Base-by-base conservation (phyloP, 371 early-diverging fungal species). In the Mortierella sp. region DNA sequence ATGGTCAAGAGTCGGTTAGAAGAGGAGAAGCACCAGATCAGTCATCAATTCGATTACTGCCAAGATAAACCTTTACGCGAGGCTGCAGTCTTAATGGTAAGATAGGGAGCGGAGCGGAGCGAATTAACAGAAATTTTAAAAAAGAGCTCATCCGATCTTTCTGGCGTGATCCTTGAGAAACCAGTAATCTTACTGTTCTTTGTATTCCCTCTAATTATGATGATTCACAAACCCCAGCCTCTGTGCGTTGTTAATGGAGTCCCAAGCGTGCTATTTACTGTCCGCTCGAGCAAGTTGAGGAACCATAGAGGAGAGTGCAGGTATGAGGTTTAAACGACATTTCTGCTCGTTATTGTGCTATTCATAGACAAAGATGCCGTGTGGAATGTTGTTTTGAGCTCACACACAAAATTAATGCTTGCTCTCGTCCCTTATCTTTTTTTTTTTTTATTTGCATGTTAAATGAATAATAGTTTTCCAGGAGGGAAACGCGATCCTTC, bases 251-350 rank as follows among this genome's bases (percentile, higher is more conserved):
- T 89, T 6, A 70, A 92, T 32, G 90, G 87, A 11, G 80, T 88
- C 51, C 91, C 93, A 1, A 90, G 92, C 65, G 86, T 97, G 16
- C 73, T 97, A 30, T 95, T 97, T 75, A 96, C 96, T 11, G 88
- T 96, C 11, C 89, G 97, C 39, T 90, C 91, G 66, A 78, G 78
- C 20, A 86, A 86, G 47, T 83, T 97, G 83, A 84, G 93, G 40
- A 85, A 89, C 18, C 97, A 97, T 83, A 89, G 87, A 20, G 96
- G 96, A 20, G 96, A 96, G 77, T 90, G 94, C 54, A 92, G 91
- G 91, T 92, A 83, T 37, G 68, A 18, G 11, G 45, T 49, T 14
- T 32, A 45, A 26, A 30, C 51, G 60, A 16, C 16, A 32, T 11
- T 54, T 5, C 11, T 54, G 24, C 24, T 54, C 51, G 51, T n/a